Evolutionary conservation across 106 monocot genomes (phyloP).

Genomic region (Iris macrosiphon): DNA sequence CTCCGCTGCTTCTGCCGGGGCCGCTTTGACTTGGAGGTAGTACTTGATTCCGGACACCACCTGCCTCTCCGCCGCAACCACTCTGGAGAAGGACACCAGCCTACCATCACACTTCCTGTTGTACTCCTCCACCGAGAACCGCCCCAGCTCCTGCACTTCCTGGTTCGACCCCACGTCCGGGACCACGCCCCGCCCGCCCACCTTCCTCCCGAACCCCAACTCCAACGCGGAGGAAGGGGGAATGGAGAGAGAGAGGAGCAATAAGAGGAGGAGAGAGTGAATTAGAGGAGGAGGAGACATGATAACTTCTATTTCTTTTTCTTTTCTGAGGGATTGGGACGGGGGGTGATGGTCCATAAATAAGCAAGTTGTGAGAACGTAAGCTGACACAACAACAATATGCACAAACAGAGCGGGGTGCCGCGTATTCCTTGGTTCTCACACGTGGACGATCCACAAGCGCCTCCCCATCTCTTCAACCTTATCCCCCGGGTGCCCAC

Average conservation of each 20-base stretch:
- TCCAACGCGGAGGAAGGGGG: not conserved
- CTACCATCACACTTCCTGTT: conserved; percentile 12
- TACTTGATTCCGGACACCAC: conserved; percentile 39
- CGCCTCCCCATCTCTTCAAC: too few relatives aligned
- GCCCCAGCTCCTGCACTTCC: conserved; percentile 29
- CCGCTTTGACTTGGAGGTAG: conserved; percentile 26
- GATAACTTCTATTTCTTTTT: not conserved
- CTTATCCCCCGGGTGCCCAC: too few relatives aligned
- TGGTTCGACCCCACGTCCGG: conserved; percentile 25
- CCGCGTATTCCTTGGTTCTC: too few relatives aligned
- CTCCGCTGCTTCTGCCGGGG: too few relatives aligned
- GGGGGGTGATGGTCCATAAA: not conserved
- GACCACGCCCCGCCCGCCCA: conserved; percentile 27
- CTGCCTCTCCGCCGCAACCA: conserved; percentile 26
- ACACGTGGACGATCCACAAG: too few relatives aligned
- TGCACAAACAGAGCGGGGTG: too few relatives aligned
- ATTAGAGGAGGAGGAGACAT: not conserved
- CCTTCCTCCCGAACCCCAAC: not conserved
- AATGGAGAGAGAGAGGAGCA: not conserved
- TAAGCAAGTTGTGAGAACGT: too few relatives aligned
- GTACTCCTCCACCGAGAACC: conserved; percentile 38
- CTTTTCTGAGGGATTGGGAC: not conserved
- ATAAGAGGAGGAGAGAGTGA: not conserved
- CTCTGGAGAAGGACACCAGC: conserved; percentile 19
- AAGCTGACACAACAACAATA: too few relatives aligned